These are phyloP conservation scores for Rhizopogon vinicolor DNA, from an alignment of 768 basidiomycete species.

Conservation along the genomic window DNA sequence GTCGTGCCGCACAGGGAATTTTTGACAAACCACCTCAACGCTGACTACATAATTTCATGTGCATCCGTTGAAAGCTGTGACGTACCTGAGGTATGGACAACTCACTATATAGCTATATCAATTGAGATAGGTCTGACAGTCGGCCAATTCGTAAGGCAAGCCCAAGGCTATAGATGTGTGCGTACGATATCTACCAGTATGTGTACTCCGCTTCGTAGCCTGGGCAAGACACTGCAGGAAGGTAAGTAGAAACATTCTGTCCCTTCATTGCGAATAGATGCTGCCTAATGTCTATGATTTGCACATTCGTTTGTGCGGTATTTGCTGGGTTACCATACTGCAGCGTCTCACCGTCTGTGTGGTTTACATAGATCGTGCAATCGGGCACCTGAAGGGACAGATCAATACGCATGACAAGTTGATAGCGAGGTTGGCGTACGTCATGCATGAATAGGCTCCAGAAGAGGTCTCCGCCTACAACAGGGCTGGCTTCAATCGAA, in stretches of 20 bases:
- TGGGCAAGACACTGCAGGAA: slow-evolving; percentile 8
- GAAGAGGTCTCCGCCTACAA: slow-evolving; percentile 14
- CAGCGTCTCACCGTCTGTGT: slow-evolving; percentile 1
- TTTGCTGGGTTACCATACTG: slow-evolving; percentile 4
- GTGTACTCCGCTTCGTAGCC: slow-evolving; percentile 3
- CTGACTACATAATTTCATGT: too few species aligned
- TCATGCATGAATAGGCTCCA: slow-evolving; percentile 26
- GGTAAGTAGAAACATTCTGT: background rate
- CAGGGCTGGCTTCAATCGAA: slow-evolving; percentile 6
- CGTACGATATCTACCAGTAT: background rate
- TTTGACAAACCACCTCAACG: too few species aligned
- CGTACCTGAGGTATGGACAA: too few species aligned
- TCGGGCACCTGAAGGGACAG: slow-evolving; percentile 5
- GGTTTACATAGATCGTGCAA: slow-evolving; percentile 6
- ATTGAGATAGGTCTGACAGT: too few species aligned
- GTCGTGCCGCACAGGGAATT: too few species aligned
- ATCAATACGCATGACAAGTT: background rate
- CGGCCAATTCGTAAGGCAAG: too few species aligned
- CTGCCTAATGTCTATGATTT: slow-evolving; percentile 1
- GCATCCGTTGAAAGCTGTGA: too few species aligned
- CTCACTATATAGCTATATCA: too few species aligned
- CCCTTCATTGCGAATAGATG: slow-evolving; percentile 6
- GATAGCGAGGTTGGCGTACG: background rate
- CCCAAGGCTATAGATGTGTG: too few species aligned
- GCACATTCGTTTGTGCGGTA: background rate